Evolutionary conservation across 257 asterid species (phyloP).

Genomic region (Plantago elongata): DNA sequence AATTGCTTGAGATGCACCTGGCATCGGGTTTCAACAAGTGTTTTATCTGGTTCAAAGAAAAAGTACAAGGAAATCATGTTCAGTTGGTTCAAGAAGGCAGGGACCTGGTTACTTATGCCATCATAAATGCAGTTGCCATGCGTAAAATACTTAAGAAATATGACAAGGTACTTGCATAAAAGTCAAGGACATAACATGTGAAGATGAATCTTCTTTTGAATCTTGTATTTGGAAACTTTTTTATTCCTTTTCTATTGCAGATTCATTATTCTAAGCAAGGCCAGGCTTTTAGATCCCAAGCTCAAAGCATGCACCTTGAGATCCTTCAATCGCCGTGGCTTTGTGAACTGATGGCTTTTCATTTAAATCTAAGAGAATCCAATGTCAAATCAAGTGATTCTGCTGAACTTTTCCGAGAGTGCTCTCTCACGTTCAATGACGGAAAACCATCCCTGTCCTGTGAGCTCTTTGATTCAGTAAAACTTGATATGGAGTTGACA

Average conservation of each 20-base stretch:
- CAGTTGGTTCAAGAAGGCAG: slow-evolving; percentile 70
- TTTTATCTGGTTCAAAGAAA: slow-evolving; percentile 57
- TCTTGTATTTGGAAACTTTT: not conserved
- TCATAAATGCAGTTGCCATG: slow-evolving; percentile 80
- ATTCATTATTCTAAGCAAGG: slow-evolving; percentile 94
- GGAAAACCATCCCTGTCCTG: slow-evolving; percentile 68
- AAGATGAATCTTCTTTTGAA: not conserved
- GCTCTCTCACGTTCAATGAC: slow-evolving; percentile 47
- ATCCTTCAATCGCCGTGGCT: slow-evolving; percentile 98
- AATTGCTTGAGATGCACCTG: slow-evolving; percentile 66
- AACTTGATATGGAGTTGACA: slow-evolving; percentile 78
- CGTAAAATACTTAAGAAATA: slow-evolving; percentile 95
- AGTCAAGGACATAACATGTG: not conserved
- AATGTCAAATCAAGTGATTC: slow-evolving; percentile 28
- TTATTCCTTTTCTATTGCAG: slow-evolving; percentile 25
- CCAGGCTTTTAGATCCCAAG: slow-evolving; percentile 85
- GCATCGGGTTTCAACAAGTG: slow-evolving; percentile 68
- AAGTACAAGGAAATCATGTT: slow-evolving; percentile 45
- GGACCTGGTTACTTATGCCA: slow-evolving; percentile 73
- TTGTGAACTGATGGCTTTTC: slow-evolving; percentile 88
- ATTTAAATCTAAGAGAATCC: slow-evolving; percentile 50
- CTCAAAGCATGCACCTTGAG: slow-evolving; percentile 73
- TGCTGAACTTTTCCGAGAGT: slow-evolving; percentile 56
- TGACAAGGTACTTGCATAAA: slow-evolving; percentile 48
- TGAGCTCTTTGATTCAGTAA: slow-evolving; percentile 69